Percentiles rank a stretch among this genome's conserved stretches.
Conservation (phyloP, 768 basidiomycete species). For the Termitomyces bulborhizus region DNA sequence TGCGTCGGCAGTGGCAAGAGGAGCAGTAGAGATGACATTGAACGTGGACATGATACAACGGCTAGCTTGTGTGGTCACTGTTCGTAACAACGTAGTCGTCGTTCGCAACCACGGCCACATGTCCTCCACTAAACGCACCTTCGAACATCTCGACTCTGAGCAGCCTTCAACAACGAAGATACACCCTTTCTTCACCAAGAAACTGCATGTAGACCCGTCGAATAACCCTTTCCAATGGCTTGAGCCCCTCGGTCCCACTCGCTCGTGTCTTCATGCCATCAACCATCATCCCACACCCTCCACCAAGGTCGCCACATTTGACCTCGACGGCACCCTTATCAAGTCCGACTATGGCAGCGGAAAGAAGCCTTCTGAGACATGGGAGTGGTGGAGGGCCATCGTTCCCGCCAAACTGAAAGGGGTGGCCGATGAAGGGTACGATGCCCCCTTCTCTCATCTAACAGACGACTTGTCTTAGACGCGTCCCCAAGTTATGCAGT, state of each 20-base stretch:
- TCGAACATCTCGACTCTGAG: conserved; percentile 6
- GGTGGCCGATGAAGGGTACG: conserved; percentile 56
- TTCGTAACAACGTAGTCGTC: conserved; percentile 5
- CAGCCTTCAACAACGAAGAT: conserved; percentile 1
- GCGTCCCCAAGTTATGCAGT: conserved; percentile 49
- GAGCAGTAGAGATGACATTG: conserved; percentile 45
- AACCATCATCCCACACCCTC: conserved; percentile 35
- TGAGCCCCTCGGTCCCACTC: conserved; percentile 27
- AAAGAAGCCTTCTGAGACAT: conserved; percentile 31
- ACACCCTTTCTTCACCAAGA: conserved; percentile 36
- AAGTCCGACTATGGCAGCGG: conserved; percentile 29
- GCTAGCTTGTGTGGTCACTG: background rate
- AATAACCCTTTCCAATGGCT: conserved; percentile 33
- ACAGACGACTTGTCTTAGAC: background rate
- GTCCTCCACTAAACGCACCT: conserved; percentile 10
- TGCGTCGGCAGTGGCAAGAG: conserved; percentile 49
- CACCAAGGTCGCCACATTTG: conserved; percentile 71
- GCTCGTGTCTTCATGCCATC: conserved; percentile 36
- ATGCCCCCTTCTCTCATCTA: background rate
- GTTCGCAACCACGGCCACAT: conserved; percentile 7
- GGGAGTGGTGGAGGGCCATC: conserved; percentile 68
- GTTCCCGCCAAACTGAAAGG: conserved; percentile 62
- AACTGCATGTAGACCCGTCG: conserved; percentile 1
- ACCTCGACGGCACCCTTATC: conserved; percentile 86
- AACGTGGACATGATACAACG: conserved; percentile 22